A percentile compares a stretch with the other conserved stretches of the same genome.
phyloP scores from a whole-genome alignment of 352 stramenopile species.

The Blastocystis sp. region DNA sequence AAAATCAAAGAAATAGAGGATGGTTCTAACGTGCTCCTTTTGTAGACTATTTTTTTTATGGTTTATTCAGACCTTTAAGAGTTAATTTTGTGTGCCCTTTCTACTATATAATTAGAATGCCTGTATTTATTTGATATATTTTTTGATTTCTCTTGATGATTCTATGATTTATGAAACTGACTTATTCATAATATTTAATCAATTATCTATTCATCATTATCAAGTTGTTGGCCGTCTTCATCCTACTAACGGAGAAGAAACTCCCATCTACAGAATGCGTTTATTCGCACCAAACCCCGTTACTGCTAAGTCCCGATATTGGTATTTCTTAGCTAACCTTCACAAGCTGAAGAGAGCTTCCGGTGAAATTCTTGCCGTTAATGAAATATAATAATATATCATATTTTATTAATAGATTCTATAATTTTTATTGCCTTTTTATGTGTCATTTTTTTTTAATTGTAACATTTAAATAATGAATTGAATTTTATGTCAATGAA shows the following conservation, averaged over 20 bases:
- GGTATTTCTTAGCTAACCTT: conserved; percentile 99
- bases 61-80: too few species aligned
- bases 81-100: too few species aligned
- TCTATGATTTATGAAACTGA: too few species aligned
- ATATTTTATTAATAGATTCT: background rate
- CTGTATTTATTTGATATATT: too few species aligned
- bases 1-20: too few species aligned
- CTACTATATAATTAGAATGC: too few species aligned
- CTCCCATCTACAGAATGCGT: conserved; percentile 96
- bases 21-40: too few species aligned
- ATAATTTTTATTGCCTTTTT: background rate
- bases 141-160: too few species aligned
- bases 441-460: background rate
- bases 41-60: too few species aligned
- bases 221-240: conserved; percentile 96
- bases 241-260: conserved; percentile 82
- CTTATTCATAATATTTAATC: too few species aligned
- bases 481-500: too few species aligned
- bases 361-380: conserved; percentile 93
- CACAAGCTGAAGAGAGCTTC: conserved; percentile 99
- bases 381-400: conserved; percentile 64
- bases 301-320: conserved; percentile 96
- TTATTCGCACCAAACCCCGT: conserved; percentile 83
- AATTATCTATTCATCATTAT: conserved; percentile 98
- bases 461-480: too few species aligned